A percentile compares a stretch with the other conserved stretches of the same genome.
Conservation (phyloP, 805 yeast species). For the Phaffomyces opuntiae region DNA sequence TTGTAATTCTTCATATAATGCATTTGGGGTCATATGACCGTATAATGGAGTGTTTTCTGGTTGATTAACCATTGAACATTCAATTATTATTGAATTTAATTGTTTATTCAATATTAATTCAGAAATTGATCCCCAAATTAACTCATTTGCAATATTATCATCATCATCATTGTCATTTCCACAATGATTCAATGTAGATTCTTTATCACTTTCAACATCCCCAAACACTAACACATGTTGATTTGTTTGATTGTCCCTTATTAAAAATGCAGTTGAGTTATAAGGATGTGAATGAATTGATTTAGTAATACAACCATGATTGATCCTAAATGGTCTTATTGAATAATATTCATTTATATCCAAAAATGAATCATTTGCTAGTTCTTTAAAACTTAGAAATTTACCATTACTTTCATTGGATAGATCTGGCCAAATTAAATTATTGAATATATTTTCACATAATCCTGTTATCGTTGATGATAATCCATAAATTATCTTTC, state of each 20-base stretch:
- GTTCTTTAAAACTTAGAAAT: conserved; percentile 20
- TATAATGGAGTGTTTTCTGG: conserved; percentile 45
- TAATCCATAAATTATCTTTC: conserved; percentile 48
- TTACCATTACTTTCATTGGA: conserved; percentile 21
- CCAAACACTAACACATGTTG: conserved; percentile 62
- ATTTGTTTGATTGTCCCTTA: conserved; percentile 30
- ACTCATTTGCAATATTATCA: background rate
- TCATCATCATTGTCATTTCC: background rate
- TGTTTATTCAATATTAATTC: conserved; percentile 32
- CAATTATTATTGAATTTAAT: conserved; percentile 58
- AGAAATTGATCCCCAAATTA: conserved; percentile 54
- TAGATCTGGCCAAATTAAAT: conserved; percentile 71
- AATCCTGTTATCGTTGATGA: conserved; percentile 45
- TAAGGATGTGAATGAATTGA: conserved; percentile 8
- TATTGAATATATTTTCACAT: conserved; percentile 58
- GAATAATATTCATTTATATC: conserved; percentile 10
- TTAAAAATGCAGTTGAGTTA: conserved; percentile 52
- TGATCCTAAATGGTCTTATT: conserved; percentile 31
- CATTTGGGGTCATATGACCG: conserved; percentile 75
- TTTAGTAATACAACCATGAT: conserved; percentile 32
- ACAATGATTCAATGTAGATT: conserved; percentile 31
- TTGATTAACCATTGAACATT: conserved; percentile 58
- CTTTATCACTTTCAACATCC: conserved; percentile 68
- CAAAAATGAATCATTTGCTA: conserved; percentile 4
- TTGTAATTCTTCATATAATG: conserved; percentile 50